A percentile compares a stretch with the other conserved stretches of the same genome.
These are phyloP conservation scores for Torulaspora quercuum DNA, from an alignment of 805 yeast species.

Conservation along the genomic window DNA sequence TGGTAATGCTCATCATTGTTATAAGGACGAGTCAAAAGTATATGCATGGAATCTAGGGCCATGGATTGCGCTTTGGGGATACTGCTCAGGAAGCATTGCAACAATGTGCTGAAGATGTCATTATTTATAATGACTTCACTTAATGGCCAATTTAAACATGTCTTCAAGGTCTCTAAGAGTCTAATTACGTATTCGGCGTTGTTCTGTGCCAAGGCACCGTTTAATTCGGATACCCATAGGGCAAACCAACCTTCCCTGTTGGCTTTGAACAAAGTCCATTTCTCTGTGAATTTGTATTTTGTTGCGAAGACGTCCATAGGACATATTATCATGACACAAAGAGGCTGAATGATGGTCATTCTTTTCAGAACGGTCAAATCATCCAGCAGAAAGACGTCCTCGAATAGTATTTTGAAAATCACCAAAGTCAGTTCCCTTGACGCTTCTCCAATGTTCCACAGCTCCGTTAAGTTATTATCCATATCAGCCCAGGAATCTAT, in stretches of 20 bases:
- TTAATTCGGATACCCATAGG: constrained; percentile 58
- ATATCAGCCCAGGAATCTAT: constrained; percentile 77
- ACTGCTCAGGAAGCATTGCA: constrained; percentile 54
- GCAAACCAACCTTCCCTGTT: constrained; percentile 82
- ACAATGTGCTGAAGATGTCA: constrained; percentile 60
- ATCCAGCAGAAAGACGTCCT: constrained; percentile 86
- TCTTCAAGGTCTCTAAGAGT: constrained; percentile 76
- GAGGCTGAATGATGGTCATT: constrained; percentile 68
- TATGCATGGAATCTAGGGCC: constrained; percentile 88
- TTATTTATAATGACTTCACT: constrained; percentile 68
- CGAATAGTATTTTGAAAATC: constrained; percentile 82
- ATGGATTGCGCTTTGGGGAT: constrained; percentile 70
- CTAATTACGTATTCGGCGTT: constrained; percentile 57
- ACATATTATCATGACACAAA: constrained; percentile 79
- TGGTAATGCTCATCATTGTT: constrained; percentile 64
- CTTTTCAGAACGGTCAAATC: constrained; percentile 87
- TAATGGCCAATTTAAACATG: constrained; percentile 87
- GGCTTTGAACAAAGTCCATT: constrained; percentile 53
- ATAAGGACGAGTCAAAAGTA: constrained; percentile 77
- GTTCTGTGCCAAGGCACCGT: constrained; percentile 43
- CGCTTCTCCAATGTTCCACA: constrained; percentile 66
- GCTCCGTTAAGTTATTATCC: constrained; percentile 70
- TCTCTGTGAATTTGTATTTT: constrained; percentile 56
- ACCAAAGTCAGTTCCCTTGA: constrained; percentile 75
- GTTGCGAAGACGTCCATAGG: constrained; percentile 60